Percentiles rank a stretch among this genome's conserved stretches.
phyloP scores from a whole-genome alignment of 2,329 filamentous ascomycete species.

The Beauveria medogensis region DNA sequence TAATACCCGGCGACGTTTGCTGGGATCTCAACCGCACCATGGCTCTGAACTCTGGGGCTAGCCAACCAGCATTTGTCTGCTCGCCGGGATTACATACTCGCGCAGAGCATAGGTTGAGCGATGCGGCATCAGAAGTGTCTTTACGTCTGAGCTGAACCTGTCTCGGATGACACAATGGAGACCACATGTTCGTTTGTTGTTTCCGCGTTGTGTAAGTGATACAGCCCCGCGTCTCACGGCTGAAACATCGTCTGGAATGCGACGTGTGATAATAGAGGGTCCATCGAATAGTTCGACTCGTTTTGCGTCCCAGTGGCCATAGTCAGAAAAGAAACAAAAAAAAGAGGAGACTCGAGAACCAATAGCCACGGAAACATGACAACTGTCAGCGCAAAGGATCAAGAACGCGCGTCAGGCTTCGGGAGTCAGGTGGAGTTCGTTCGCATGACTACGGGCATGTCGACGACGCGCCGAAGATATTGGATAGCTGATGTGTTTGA shows the following conservation, averaged over 20 bases:
- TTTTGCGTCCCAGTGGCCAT: not conserved
- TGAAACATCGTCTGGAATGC: slow-evolving; percentile 8
- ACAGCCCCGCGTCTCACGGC: not conserved
- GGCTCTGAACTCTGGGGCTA: too few relatives aligned
- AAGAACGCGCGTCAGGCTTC: not conserved
- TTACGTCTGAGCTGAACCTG: too few relatives aligned
- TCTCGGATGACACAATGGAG: not conserved
- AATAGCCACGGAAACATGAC: not conserved
- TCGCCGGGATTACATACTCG: too few relatives aligned
- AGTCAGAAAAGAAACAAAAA: not conserved
- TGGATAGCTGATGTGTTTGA: not conserved
- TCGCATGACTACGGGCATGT: not conserved
- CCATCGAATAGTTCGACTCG: not conserved
- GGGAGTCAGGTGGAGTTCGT: not conserved
- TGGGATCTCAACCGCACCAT: too few relatives aligned
- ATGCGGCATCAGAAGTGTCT: too few relatives aligned
- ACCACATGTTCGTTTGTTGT: not conserved
- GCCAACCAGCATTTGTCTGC: too few relatives aligned
- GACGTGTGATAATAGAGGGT: not conserved
- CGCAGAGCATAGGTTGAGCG: too few relatives aligned
- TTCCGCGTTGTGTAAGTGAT: not conserved
- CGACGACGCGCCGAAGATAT: not conserved
- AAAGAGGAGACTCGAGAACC: not conserved
- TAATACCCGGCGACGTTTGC: too few relatives aligned
- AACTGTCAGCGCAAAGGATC: too few relatives aligned